Base-by-base conservation (phyloP, 306 rosid species). In the Quercus dentata region DNA sequence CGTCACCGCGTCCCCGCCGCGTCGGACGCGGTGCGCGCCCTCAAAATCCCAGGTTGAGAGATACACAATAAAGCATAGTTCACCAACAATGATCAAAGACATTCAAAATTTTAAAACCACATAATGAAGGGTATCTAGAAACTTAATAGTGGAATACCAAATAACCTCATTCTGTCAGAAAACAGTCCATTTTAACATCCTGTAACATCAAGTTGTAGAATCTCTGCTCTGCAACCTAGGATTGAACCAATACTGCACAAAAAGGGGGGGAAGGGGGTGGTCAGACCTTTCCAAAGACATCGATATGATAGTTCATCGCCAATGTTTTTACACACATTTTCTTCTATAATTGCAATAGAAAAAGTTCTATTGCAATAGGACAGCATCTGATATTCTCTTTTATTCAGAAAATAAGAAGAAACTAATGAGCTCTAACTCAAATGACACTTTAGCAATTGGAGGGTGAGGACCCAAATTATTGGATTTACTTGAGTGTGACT, bases 171-270 rank as follows among this genome's bases (percentile, higher is more conserved):
- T 65, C 77, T 7, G 85, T 68, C 13, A 87, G 84, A 83, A 88
- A 92, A 73, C 91, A 85, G 62, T 91, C 97, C 99, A 95, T 95
- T 80, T 91, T 92, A 80, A 95, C 92, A 76, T 95, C 94, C 94
- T 3, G 96, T 92, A 62, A 95, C 98, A 83, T 95, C 99, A 49
- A 92, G 98, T 64, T 81, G 97, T 74, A 91, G 78, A 80, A 95
- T 95, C 87, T 92, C 99, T 46, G 96, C 95, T 84, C 97, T 85
- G 79, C 97, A 91, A n/a, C 90, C 88, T 70, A 94, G 85, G 56
- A 94, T 84, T 28, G 98, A 90, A 73, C 97, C 99, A 55, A 95
- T 38, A 83, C 97, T 91, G 96, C 85, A 84, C 76, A 33, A 20
- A 13, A 44, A 5, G 46, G 46, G 11, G 46, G 46, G 46, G 2